These are phyloP conservation scores for Vitis rupestris DNA, from an alignment of 164 flowering plant genomes.

Conservation along the genomic window DNA sequence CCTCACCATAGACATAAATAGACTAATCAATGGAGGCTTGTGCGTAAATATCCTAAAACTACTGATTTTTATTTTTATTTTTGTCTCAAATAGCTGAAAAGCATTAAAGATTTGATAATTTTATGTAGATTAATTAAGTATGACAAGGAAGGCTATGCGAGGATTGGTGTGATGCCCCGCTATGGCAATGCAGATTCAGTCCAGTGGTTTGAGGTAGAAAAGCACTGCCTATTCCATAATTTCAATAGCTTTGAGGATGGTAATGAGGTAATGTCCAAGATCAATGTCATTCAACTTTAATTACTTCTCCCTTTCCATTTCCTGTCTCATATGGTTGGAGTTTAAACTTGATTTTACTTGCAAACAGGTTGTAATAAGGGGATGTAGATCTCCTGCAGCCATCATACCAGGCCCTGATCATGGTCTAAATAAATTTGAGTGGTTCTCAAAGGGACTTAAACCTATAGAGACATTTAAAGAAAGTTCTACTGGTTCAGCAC, in stretches of 20 bases:
- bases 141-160: conserved; percentile 44
- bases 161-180: conserved; percentile 71
- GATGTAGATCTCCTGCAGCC: conserved; percentile 49
- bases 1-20: conserved; percentile 37
- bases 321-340: too few relatives aligned
- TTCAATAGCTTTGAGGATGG: conserved; percentile 59
- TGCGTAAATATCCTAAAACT: too few relatives aligned
- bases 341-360: too few relatives aligned
- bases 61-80: too few relatives aligned
- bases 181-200: conserved; percentile 54
- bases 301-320: too few relatives aligned
- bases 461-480: conserved; percentile 12
- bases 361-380: conserved; percentile 57
- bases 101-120: not conserved
- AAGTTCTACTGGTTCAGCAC: not conserved
- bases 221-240: conserved; percentile 52
- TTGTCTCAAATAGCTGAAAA: too few relatives aligned
- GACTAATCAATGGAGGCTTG: conserved; percentile 36
- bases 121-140: conserved; percentile 46
- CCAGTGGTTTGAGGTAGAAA: conserved; percentile 54
- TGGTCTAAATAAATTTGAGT: conserved; percentile 46
- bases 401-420: conserved; percentile 62
- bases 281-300: not conserved
- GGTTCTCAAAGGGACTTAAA: conserved; percentile 52
- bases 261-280: conserved; percentile 42